These are phyloP conservation scores for Pachyrhizus erosus DNA, from an alignment of 306 rosid genomes.

Conservation along the genomic window DNA sequence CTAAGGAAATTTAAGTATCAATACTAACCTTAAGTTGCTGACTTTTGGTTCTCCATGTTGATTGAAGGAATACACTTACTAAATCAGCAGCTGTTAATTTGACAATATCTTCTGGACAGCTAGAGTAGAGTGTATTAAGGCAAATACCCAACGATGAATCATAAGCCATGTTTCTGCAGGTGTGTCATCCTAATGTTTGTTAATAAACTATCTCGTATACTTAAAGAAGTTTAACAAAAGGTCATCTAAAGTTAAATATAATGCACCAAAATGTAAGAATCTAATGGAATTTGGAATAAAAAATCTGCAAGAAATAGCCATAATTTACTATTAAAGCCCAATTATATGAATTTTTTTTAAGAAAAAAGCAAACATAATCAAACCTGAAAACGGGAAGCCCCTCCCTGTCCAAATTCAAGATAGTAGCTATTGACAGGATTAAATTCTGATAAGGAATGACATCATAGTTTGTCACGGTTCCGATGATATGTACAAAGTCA, in stretches of 20 bases:
- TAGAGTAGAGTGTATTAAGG: slow-evolving; percentile 71
- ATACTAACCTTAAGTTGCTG: slow-evolving; percentile 85
- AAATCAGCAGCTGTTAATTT: slow-evolving; percentile 81
- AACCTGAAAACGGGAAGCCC: slow-evolving; percentile 95
- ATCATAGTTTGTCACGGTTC: slow-evolving; percentile 65
- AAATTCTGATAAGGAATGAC: slow-evolving; percentile 74
- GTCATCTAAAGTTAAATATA: slow-evolving; percentile 17
- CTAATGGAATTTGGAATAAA: slow-evolving; percentile 34
- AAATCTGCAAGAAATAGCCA: slow-evolving; percentile 30
- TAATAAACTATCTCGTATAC: background rate
- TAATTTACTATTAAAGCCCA: slow-evolving; percentile 19
- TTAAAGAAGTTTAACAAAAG: background rate
- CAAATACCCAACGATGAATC: slow-evolving; percentile 87
- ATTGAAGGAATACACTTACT: slow-evolving; percentile 63
- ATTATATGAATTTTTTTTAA: background rate
- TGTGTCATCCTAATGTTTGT: slow-evolving; percentile 37
- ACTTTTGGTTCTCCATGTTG: slow-evolving; percentile 80
- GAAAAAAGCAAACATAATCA: slow-evolving; percentile 28
- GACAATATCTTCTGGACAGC: slow-evolving; percentile 75
- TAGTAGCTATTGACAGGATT: slow-evolving; percentile 67
- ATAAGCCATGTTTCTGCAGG: slow-evolving; percentile 73
- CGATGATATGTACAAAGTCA: slow-evolving; percentile 70
- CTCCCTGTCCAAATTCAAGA: slow-evolving; percentile 77
- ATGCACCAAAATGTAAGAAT: background rate
- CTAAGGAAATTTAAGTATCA: slow-evolving; percentile 40